These are phyloP conservation scores for Mariannaea sp. DNA, from an alignment of 2,329 filamentous ascomycete species.

Conservation along the genomic window DNA sequence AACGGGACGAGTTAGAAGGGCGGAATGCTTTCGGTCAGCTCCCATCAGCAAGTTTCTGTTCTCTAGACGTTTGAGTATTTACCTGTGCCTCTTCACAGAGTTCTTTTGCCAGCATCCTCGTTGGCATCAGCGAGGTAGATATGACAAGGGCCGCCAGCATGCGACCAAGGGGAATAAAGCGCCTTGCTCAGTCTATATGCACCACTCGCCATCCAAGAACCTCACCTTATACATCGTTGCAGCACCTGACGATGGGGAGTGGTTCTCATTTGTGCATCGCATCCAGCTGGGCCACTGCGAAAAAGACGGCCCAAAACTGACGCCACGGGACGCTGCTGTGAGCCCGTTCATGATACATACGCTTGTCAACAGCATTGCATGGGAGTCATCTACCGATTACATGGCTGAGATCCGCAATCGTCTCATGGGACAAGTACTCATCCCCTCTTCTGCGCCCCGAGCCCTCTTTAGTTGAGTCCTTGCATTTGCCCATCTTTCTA, in stretches of 20 bases:
- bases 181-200: constrained; percentile 1
- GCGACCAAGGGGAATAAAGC: neutral
- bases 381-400: neutral
- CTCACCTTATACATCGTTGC: neutral
- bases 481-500: neutral
- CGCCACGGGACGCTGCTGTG: neutral
- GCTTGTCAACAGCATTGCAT: neutral
- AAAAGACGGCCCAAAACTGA: neutral
- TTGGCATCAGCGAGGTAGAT: neutral
- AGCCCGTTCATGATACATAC: neutral
- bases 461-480: too few relatives aligned
- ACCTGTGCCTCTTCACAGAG: too few relatives aligned
- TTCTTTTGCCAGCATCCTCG: constrained; percentile 1
- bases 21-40: neutral
- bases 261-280: neutral
- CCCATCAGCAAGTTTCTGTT: neutral
- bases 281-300: neutral
- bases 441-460: too few relatives aligned
- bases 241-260: neutral
- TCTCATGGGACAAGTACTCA: neutral
- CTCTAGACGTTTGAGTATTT: too few relatives aligned
- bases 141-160: neutral
- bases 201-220: neutral
- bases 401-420: neutral
- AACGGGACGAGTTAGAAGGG: neutral